Conservation (phyloP, 2,329 filamentous ascomycete genomes). For the Tolypocladium pustulatum region DNA sequence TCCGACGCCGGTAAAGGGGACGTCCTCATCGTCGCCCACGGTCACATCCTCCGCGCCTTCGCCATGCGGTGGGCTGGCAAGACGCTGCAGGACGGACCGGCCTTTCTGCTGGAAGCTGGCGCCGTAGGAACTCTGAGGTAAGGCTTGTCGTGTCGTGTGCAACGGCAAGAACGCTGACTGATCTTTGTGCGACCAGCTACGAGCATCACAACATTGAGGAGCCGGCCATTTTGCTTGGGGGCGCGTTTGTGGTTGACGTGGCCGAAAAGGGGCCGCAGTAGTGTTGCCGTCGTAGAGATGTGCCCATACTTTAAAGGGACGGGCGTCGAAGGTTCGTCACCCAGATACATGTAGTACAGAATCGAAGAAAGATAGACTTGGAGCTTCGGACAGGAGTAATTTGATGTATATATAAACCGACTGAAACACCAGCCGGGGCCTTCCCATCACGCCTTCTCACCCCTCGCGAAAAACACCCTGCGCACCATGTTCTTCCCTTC, state of each 20-base stretch:
- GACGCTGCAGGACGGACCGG: constrained; percentile 62
- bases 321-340: neutral
- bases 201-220: constrained; percentile 71
- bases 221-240: constrained; percentile 68
- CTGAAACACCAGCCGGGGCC: neutral
- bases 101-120: constrained; percentile 80
- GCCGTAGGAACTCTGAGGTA: constrained; percentile 71
- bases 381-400: neutral
- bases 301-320: neutral
- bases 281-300: neutral
- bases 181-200: constrained; percentile 41
- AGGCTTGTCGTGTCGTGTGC: constrained; percentile 9
- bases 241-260: constrained; percentile 50
- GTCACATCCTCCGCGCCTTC: constrained; percentile 79
- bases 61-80: constrained; percentile 78
- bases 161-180: neutral
- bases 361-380: neutral
- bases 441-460: constrained; percentile 7
- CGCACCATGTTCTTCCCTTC: constrained; percentile 26
- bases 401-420: neutral
- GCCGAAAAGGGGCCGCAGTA: constrained; percentile 9
- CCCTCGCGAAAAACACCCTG: constrained; percentile 23
- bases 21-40: constrained; percentile 67
- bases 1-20: constrained; percentile 25
- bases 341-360: neutral